Evolutionary conservation across 2,329 filamentous ascomycete genomes (phyloP), one percentile per base, ranked within the genome.

Genomic region (Paecilomyces dactylethromorphus): DNA sequence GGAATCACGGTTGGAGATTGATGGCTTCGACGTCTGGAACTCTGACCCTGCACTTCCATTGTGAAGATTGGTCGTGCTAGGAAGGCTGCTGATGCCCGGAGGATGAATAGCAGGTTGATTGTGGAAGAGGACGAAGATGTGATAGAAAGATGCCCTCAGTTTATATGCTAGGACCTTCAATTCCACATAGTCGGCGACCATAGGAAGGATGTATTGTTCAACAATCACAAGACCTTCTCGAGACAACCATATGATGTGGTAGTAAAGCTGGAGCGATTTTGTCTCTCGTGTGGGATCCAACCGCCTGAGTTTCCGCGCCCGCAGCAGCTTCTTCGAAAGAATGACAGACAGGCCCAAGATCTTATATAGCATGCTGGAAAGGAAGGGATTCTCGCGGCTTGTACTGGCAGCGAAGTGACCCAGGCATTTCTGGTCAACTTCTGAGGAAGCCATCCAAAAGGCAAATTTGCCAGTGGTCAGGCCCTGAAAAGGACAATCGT

Each of bases 361-460:
- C 74, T 94, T 94, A 77, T 92, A 97, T 53, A 99, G 84, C 72
- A 91, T 92, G 21, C 74, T 69, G 35, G 72, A 90, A 53, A 97
- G 84, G 18, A 92, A 81, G 3, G 90, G 87, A 69, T 93, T 94
- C 66, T 90, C 87, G 60, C 84, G 79, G 70, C 88, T 87, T 66
- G 91, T 92, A 62, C 87, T 83, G 76, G 87, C 89, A 72, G 94
- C 93, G 72, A 96, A 87, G 71, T 87, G 88, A 77, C 91, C 92
- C 69, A 99, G 83, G 77, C 95, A 96, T 79, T 97, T 99, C 79
- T 96, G 92, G 75, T 99, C 94, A 62, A 97, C 91, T 78, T 96
- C 91, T 61, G 92, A 94, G 72, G 92, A 94, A 78, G 94, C 94
- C 94, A 97, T 99, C 74, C 75, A 77, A 72, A 75, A 68, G 65